These are phyloP conservation scores for Domatiomyces globalis DNA, from an alignment of 2,329 filamentous ascomycete genomes.

Conservation along the genomic window DNA sequence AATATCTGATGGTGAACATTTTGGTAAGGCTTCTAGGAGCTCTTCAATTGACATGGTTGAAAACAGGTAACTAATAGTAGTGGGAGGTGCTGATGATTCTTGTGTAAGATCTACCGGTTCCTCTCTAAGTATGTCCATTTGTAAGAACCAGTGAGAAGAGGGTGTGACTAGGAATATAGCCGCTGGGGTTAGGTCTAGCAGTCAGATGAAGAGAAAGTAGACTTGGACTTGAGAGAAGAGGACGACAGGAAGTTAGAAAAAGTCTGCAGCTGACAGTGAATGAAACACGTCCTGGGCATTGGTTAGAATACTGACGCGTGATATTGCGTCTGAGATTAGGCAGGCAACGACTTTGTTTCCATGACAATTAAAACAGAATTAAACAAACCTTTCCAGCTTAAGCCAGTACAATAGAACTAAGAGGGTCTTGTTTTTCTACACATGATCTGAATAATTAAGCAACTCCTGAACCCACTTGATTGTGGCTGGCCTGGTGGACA, in stretches of 20 bases:
- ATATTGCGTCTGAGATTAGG: neutral
- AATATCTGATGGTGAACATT: constrained; percentile 3
- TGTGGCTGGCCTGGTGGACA: neutral
- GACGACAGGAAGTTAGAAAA: neutral
- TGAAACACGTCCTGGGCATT: neutral
- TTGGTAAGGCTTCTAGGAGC: constrained; percentile 7
- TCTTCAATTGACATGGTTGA: constrained; percentile 12
- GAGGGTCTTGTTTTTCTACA: neutral
- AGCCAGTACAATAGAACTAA: neutral
- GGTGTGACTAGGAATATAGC: neutral
- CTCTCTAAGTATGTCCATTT: neutral
- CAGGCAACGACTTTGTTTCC: neutral
- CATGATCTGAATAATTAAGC: neutral
- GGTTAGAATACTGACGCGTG: neutral
- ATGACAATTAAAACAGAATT: neutral
- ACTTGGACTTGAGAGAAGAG: neutral
- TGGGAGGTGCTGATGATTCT: neutral
- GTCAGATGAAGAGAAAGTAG: neutral
- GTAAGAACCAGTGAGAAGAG: neutral
- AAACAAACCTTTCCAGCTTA: neutral
- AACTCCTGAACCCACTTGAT: neutral
- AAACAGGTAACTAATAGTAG: constrained; percentile 8
- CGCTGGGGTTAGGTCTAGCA: neutral
- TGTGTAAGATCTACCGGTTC: neutral
- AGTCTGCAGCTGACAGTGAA: neutral